A percentile compares a stretch with the other conserved stretches of the same genome.
Evolutionary conservation across 495 filamentous ascomycete genomes (phyloP).

Genomic region (Stereocaulon alpinum): DNA sequence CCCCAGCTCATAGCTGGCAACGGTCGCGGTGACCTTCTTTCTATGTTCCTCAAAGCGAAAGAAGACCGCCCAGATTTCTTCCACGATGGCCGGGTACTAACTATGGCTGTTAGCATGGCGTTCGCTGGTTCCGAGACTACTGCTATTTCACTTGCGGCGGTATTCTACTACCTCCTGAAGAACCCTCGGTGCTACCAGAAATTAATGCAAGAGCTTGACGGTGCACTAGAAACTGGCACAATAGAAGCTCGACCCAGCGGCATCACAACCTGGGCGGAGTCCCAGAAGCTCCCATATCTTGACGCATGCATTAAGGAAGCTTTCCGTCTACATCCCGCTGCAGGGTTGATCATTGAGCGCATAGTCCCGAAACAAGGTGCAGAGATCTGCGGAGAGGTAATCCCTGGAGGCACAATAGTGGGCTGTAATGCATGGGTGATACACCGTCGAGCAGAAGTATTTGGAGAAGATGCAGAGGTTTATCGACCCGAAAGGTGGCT

Average conservation of each 20-base stretch:
- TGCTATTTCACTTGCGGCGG: conserved; percentile 49
- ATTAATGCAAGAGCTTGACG: conserved; percentile 44
- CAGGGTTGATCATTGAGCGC: conserved; percentile 44
- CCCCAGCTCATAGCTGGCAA: conserved; percentile 30
- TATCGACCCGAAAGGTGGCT: conserved; percentile 55
- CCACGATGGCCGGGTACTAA: conserved; percentile 52
- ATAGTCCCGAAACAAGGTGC: conserved; percentile 30
- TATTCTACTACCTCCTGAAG: conserved; percentile 57
- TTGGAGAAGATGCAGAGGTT: conserved; percentile 46
- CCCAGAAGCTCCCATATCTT: conserved; percentile 49
- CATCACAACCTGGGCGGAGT: conserved; percentile 43
- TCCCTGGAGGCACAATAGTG: conserved; percentile 55
- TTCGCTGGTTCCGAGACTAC: conserved; percentile 56
- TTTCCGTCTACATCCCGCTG: conserved; percentile 54
- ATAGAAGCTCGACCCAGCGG: conserved; percentile 40
- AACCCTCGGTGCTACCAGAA: conserved; percentile 35
- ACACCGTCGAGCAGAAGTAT: conserved; percentile 47
- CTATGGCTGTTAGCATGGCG: conserved; percentile 58
- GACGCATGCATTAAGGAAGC: conserved; percentile 58
- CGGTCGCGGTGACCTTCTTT: conserved; percentile 35
- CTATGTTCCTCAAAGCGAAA: conserved; percentile 39
- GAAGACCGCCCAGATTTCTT: conserved; percentile 52
- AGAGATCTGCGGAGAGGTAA: conserved; percentile 31
- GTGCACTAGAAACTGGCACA: conserved; percentile 5
- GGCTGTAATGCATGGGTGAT: conserved; percentile 55